Conservation (phyloP, 768 basidiomycete species). For the Tylopilus sp. region DNA sequence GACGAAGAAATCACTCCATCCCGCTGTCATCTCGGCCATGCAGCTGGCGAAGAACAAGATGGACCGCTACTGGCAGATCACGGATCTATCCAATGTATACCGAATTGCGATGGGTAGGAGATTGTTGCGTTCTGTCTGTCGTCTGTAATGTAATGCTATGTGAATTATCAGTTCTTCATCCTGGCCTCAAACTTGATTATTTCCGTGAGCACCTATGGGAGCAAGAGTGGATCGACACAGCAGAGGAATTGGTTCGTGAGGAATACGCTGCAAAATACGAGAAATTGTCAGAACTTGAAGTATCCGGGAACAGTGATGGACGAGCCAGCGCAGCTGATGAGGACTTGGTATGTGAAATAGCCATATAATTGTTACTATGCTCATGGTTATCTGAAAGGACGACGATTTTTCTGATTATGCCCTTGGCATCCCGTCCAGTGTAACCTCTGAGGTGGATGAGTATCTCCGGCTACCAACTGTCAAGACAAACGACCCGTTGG, state of each 20-base stretch:
- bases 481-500: not conserved
- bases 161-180: conserved; percentile 1
- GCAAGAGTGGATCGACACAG: not conserved
- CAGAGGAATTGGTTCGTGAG: not conserved
- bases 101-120: not conserved
- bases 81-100: not conserved
- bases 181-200: not conserved
- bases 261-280: not conserved
- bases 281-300: not conserved
- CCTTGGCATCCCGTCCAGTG: no score
- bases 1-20: not conserved
- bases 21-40: not conserved
- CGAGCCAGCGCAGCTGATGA: no score
- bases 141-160: no score
- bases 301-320: no score
- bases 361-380: no score
- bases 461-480: not conserved
- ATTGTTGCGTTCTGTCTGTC: not conserved
- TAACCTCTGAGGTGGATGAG: not conserved
- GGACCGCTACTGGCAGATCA: not conserved
- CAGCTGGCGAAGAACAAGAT: not conserved
- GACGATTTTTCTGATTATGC: not conserved
- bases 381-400: no score
- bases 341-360: no score
- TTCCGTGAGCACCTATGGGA: not conserved